phyloP scores from a whole-genome alignment of 352 stramenopile genomes.

The Phytopythium boreale region DNA sequence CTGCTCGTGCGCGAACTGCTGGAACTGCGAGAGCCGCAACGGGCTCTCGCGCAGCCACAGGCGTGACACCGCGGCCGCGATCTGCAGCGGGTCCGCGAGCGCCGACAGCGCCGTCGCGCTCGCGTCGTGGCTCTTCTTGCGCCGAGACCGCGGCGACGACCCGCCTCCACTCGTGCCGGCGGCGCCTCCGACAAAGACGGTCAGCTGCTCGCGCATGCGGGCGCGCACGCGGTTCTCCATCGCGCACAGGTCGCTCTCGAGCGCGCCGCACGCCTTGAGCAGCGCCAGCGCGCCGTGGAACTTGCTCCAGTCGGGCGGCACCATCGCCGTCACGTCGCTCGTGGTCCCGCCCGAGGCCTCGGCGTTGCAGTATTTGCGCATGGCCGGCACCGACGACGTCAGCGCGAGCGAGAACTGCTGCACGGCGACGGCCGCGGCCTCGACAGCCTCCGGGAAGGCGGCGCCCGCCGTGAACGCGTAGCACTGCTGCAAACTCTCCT shows the following conservation, averaged over 20 bases:
- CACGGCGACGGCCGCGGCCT: conserved; percentile 35
- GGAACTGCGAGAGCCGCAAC: conserved; percentile 36
- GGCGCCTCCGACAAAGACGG: conserved; percentile 27
- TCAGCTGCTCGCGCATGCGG: conserved; percentile 56
- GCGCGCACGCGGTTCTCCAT: conserved; percentile 46
- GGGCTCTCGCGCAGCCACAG: conserved; percentile 52
- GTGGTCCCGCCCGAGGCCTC: conserved; percentile 7
- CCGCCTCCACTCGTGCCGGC: conserved; percentile 10
- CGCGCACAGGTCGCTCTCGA: conserved; percentile 47
- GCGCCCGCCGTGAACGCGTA: conserved; percentile 57
- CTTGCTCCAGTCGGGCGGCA: conserved; percentile 56
- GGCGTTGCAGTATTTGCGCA: conserved; percentile 42
- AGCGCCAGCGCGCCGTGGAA: conserved; percentile 69
- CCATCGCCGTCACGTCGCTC: background rate
- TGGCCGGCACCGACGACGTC: conserved; percentile 30
- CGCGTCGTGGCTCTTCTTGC: conserved; percentile 28
- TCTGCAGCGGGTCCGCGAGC: conserved; percentile 35
- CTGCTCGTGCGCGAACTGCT: conserved; percentile 51
- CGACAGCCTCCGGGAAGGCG: conserved; percentile 55
- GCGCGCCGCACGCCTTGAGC: conserved; percentile 47
- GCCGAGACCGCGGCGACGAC: conserved; percentile 22
- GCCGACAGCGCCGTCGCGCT: conserved; percentile 19
- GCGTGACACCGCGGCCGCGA: conserved; percentile 34
- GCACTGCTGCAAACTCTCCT: conserved; percentile 51
- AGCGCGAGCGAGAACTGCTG: conserved; percentile 48